Evolutionary conservation across 2,329 filamentous ascomycete species (phyloP), one percentile per base, ranked within the genome.

Genomic region (Phaeosphaeria sp.): DNA sequence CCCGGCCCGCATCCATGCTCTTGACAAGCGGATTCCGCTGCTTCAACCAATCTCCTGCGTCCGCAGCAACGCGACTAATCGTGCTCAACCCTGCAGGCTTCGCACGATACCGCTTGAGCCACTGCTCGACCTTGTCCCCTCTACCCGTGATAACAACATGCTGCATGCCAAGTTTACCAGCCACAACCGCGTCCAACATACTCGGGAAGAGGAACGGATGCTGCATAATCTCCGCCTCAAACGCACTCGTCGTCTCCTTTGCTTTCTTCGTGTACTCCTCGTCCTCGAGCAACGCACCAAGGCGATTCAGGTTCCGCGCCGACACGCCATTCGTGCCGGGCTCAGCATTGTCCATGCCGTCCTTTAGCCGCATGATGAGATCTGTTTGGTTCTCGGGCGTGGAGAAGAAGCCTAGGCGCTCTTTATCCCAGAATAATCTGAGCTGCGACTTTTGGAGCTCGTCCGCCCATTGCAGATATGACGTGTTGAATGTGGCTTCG

Each of bases 191-290:
- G 3, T 87, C 86, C 67, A 98, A 83, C 67, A 98, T 83, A 3
- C 91, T 91, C 0, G 91, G 89, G 78, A 96, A 98, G 2, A 98
- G 83, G 83, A 95, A 96, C 0, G 95, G 93, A 68, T 98, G 93
- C 75, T 98, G 93, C 71, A 96, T 83, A 66, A 97, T 88, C 79
- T 99, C 95, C 0, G 91, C 89, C 66, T 96, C 92, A 66, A 99
- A 99, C 0, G 93, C 92, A 58, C 88, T 87, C 60, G 93, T 87
- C 0, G 92, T 95, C 64, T 90, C 86, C 50, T 86, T 84, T 0
- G 92, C 93, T 50, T 88, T 82, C 51, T 81, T 80, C 0, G 83
- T 83, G 70, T 92, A 93, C 2, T 77, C 76, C 1, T 87, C 79
- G 62, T 92, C 87, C 47, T 87, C 85, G 0, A 96, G 82, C 1